phyloP scores from a whole-genome alignment of 2,329 filamentous ascomycete genomes.

The Trichoderma sp. region DNA sequence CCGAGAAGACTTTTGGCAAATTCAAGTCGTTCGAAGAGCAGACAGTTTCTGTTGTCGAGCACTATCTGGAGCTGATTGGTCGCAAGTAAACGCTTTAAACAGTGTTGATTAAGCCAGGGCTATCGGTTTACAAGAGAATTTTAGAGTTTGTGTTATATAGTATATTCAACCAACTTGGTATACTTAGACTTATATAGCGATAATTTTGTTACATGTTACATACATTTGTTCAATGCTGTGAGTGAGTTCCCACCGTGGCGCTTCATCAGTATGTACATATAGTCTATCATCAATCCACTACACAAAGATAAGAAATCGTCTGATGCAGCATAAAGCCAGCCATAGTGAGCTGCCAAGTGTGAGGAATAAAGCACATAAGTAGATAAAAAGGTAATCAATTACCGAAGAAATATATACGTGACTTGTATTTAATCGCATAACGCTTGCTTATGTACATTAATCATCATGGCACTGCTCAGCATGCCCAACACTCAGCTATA shows the following conservation, averaged over 20 bases:
- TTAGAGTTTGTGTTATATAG: background rate
- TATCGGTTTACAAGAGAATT: background rate
- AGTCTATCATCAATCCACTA: no score
- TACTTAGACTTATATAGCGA: background rate
- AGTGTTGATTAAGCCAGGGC: background rate
- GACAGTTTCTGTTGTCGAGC: conserved; percentile 40
- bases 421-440: background rate
- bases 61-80: conserved; percentile 40
- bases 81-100: background rate
- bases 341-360: background rate
- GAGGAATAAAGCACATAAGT: background rate
- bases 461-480: background rate
- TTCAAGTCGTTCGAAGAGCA: conserved; percentile 42
- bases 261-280: no score
- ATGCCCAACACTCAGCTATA: background rate
- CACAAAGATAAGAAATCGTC: no score
- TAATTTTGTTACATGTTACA: background rate
- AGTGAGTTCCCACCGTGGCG: no score
- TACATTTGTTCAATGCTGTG: background rate
- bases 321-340: background rate
- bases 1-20: conserved; percentile 41
- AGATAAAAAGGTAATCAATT: background rate
- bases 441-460: conserved; percentile 16
- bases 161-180: background rate
- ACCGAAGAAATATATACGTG: no score